A percentile compares a stretch with the other conserved stretches of the same genome.
phyloP scores from a whole-genome alignment of 495 filamentous ascomycete genomes.

The Penicillium roqueforti region DNA sequence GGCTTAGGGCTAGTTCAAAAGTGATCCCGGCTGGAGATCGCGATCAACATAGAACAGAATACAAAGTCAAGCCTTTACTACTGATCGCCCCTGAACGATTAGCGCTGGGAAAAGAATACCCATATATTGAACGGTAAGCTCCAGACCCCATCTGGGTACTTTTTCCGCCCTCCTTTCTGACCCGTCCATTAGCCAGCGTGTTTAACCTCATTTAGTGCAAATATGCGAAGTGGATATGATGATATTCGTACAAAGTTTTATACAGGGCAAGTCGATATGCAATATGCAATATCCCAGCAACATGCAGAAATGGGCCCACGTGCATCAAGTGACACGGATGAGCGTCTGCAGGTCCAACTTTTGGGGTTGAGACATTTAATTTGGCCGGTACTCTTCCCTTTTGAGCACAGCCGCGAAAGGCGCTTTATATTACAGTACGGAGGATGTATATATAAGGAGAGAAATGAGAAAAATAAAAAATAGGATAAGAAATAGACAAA shows the following conservation, averaged over 20 bases:
- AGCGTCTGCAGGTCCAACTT: slow-evolving; percentile 5
- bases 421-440: slow-evolving; percentile 19
- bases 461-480: background rate
- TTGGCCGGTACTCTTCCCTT: background rate
- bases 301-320: slow-evolving; percentile 7
- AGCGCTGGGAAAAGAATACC: slow-evolving; percentile 3
- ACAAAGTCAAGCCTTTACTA: background rate
- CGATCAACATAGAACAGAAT: too few species aligned
- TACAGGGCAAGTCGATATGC: background rate
- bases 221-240: background rate
- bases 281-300: background rate
- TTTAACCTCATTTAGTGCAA: background rate
- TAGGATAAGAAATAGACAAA: too few species aligned
- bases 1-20: background rate
- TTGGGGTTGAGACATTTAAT: background rate
- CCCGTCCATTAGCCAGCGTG: background rate
- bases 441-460: background rate
- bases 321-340: slow-evolving; percentile 7
- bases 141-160: background rate
- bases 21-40: too few species aligned
- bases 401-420: slow-evolving; percentile 23
- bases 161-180: background rate
- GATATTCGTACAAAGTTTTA: background rate
- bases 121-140: background rate
- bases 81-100: slow-evolving; percentile 1